Base-by-base conservation (phyloP, 2,329 filamentous ascomycete species). In the Pyrenophora teres region DNA sequence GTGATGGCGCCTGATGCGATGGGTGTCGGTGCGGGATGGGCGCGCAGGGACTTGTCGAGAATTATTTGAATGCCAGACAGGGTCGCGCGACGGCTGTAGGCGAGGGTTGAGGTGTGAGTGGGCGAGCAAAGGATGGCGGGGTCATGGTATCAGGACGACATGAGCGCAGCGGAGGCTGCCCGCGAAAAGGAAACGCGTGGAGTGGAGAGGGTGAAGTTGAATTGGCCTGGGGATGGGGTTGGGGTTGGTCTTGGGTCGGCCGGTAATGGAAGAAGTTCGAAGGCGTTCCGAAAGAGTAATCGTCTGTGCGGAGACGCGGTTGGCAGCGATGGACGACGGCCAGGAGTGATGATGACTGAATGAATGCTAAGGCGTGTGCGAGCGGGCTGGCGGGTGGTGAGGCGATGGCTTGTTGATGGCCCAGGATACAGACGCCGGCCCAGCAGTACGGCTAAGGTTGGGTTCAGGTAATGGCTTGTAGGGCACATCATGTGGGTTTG, bases 61-160 rank as follows among this genome's bases (percentile, higher is more conserved):
- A 63, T 62, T 69, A 60, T 68, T 64, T 59, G 61, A 61, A 50
- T 62, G 57, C 50, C 59, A 56, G 53, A 16, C 50, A 42, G 51
- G 53, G 63, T 66, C 65, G 68, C 70, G 69, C 63, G 64, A 66
- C 57, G 57, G 48, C 32, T 25, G 49, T 40, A 50, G 61, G 56
- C 49, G 44, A 47, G 38, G 43, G 42, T 58, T 51, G 48, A 57
- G 49, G 50, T 53, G 52, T 56, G 59, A 62, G 53, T 59, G 60
- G 57, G 57, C 52, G 53, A 56, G 46, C 47, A 45, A 55, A 53
- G 51, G 59, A 53, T 52, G 54, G 57, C 59, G 67, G 59, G 58
- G 61, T 62, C 68, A 71, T 71, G 57, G 62, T 67, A 68, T 68
- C 64, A 71, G 59, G 62, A 69, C 57, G 64, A 66, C 70, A 72